Conservation (phyloP, 2,329 filamentous ascomycete genomes). For the Talaromyces funiculosus region DNA sequence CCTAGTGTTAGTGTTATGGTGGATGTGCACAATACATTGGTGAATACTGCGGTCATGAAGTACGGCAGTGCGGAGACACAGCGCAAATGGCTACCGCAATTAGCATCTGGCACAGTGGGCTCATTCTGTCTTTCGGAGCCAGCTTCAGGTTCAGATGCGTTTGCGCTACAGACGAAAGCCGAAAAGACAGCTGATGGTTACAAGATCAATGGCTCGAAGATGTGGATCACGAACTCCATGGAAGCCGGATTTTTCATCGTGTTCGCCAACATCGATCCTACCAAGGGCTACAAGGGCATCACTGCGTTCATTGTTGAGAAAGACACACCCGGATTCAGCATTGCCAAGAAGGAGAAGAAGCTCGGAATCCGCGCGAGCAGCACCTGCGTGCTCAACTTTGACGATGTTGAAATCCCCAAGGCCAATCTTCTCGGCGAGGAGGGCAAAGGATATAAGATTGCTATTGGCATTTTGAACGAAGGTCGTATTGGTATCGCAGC, state of each 20-base stretch:
- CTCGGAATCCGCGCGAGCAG: constrained; percentile 92
- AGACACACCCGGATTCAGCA: constrained; percentile 78
- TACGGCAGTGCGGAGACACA: constrained; percentile 72
- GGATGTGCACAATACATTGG: constrained; percentile 96
- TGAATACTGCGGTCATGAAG: constrained; percentile 87
- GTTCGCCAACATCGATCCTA: constrained; percentile 89
- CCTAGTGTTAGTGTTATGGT: constrained; percentile 92
- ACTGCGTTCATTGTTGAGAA: constrained; percentile 95
- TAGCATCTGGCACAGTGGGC: constrained; percentile 83
- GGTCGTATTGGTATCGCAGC: constrained; percentile 96
- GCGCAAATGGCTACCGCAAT: constrained; percentile 80
- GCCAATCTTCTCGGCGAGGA: constrained; percentile 82
- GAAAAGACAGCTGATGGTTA: constrained; percentile 77
- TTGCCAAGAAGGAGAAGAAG: constrained; percentile 99
- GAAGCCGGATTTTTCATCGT: constrained; percentile 96
- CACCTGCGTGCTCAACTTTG: constrained; percentile 95
- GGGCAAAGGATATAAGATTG: constrained; percentile 96
- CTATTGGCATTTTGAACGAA: constrained; percentile 89
- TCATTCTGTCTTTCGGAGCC: constrained; percentile 93
- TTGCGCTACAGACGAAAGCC: constrained; percentile 88
- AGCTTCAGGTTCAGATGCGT: constrained; percentile 88
- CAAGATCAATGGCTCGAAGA: constrained; percentile 85
- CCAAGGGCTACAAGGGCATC: constrained; percentile 94
- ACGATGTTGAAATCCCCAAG: constrained; percentile 86
- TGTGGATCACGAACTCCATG: constrained; percentile 99